These are phyloP conservation scores for Trichosporon ovoides DNA, from an alignment of 1,284 basidiomycete species.

Conservation along the genomic window DNA sequence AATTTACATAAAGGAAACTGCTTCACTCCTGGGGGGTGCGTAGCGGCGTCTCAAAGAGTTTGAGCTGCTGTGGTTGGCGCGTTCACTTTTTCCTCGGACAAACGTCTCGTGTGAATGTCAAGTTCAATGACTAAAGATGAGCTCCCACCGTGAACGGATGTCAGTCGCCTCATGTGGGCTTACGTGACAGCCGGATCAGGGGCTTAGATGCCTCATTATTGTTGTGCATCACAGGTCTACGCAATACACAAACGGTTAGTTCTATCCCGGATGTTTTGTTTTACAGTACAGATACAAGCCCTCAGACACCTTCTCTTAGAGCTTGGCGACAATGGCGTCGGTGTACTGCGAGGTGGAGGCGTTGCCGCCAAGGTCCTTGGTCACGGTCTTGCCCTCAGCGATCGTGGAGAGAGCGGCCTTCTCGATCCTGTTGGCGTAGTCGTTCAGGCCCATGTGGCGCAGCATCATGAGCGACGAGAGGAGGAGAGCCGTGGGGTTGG, in stretches of 20 bases:
- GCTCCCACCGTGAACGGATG: no score
- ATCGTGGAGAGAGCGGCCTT: constrained; percentile 83
- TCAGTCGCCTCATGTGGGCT: no score
- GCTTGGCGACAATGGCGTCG: constrained; percentile 64
- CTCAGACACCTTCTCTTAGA: constrained; percentile 10
- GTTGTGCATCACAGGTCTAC: constrained; percentile 5
- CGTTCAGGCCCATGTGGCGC: constrained; percentile 87
- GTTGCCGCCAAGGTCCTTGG: constrained; percentile 87
- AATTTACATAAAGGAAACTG: no score
- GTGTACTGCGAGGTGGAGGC: constrained; percentile 84
- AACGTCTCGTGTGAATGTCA: no score
- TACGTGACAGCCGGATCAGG: no score
- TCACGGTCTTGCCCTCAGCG: constrained; percentile 87
- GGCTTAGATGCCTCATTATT: neutral
- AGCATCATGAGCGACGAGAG: constrained; percentile 97
- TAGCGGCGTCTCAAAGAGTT: no score
- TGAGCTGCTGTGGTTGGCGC: no score
- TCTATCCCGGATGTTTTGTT: constrained; percentile 1
- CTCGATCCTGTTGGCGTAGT: constrained; percentile 86
- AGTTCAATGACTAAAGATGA: no score
- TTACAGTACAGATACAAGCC: constrained; percentile 7
- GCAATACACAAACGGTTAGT: constrained; percentile 4
- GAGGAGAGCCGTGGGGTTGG: constrained; percentile 95
- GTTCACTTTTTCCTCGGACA: no score
- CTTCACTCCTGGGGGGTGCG: no score